Conservation (phyloP, 352 stramenopile genomes). For the Pythium diclinum region DNA sequence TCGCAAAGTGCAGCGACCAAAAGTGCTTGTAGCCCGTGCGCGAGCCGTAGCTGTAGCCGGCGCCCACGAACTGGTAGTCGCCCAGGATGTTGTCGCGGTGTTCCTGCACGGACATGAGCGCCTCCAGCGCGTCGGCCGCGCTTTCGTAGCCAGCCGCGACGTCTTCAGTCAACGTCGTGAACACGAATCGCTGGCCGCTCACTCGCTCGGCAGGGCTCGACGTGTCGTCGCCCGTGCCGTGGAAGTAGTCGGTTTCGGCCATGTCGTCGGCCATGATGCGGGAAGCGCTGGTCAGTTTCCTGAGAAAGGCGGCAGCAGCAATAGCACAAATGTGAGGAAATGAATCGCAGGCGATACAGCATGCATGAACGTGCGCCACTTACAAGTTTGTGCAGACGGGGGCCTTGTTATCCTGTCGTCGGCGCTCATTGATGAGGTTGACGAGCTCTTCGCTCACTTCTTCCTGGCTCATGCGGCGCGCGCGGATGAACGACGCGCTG, state of each 20-base stretch:
- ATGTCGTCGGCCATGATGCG: conserved; percentile 30
- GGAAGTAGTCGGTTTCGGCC: conserved; percentile 29
- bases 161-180: conserved; percentile 33
- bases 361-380: neutral
- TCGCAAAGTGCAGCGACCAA: conserved; percentile 29
- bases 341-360: neutral
- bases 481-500: conserved; percentile 25
- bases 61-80: conserved; percentile 25
- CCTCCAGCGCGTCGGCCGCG: conserved; percentile 22
- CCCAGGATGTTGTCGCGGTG: conserved; percentile 32
- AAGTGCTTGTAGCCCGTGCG: conserved; percentile 28
- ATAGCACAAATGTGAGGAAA: neutral
- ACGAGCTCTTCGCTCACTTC: conserved; percentile 26
- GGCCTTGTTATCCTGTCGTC: conserved; percentile 16
- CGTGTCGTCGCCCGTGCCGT: conserved; percentile 41
- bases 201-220: conserved; percentile 48
- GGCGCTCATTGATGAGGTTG: conserved; percentile 26
- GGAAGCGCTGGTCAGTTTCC: conserved; percentile 28
- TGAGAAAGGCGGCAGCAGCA: neutral
- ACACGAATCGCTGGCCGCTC: conserved; percentile 39
- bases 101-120: conserved; percentile 28
- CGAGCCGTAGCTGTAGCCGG: conserved; percentile 24
- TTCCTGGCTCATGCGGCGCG: conserved; percentile 11
- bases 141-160: conserved; percentile 30
- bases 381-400: conserved; percentile 29